Conservation (phyloP, 768 basidiomycete genomes). For the Pulveroboletus ravenelii region DNA sequence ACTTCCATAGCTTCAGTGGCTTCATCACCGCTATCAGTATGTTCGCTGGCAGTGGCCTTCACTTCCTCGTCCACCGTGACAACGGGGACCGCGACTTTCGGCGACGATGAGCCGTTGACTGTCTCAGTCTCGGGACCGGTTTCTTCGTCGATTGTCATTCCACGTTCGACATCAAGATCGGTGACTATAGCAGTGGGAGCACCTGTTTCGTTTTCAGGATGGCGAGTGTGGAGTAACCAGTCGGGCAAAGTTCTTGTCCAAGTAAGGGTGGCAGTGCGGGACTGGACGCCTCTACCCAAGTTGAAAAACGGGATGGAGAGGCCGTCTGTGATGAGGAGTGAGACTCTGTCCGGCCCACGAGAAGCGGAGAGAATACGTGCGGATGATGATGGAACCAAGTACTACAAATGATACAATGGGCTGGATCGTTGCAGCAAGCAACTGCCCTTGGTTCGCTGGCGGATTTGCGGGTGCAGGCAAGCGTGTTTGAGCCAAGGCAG, state of each 20-base stretch:
- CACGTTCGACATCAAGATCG: slow-evolving; percentile 21
- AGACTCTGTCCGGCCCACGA: neutral
- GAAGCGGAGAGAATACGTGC: slow-evolving; percentile 39
- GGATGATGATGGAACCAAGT: slow-evolving; percentile 77
- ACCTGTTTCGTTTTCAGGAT: slow-evolving; percentile 7
- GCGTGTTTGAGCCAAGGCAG: slow-evolving; percentile 61
- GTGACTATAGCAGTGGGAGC: neutral
- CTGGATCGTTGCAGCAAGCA: slow-evolving; percentile 67
- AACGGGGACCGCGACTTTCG: neutral
- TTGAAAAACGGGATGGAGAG: slow-evolving; percentile 68
- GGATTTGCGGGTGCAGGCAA: slow-evolving; percentile 56
- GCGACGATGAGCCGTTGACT: neutral
- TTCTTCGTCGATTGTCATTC: slow-evolving; percentile 4
- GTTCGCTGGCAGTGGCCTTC: neutral
- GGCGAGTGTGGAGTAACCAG: slow-evolving; percentile 40
- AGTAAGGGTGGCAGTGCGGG: slow-evolving; percentile 46
- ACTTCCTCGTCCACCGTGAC: neutral
- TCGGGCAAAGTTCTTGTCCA: slow-evolving; percentile 41
- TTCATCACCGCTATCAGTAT: neutral
- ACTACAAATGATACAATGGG: slow-evolving; percentile 89
- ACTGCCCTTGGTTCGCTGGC: slow-evolving; percentile 63
- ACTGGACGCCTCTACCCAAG: slow-evolving; percentile 42
- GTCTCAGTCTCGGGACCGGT: neutral
- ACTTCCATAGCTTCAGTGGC: slow-evolving; percentile 13
- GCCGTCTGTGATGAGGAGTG: slow-evolving; percentile 43